Conservation (phyloP, 495 filamentous ascomycete species). For the Halenospora varia region DNA sequence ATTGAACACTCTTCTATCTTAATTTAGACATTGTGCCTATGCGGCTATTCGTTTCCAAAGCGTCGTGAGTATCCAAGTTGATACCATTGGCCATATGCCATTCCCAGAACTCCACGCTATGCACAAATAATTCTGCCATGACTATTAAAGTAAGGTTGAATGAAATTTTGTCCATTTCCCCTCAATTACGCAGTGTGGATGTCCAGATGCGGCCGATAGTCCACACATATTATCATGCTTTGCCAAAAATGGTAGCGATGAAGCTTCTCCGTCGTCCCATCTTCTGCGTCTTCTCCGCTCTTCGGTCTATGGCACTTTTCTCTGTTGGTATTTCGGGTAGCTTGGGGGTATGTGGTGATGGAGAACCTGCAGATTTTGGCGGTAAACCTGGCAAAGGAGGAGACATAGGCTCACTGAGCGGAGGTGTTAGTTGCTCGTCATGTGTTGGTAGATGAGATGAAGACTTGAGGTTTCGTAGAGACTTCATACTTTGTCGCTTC, state of each 20-base stretch:
- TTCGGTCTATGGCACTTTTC: slow-evolving; percentile 25
- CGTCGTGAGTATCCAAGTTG: neutral
- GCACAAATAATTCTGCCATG: neutral
- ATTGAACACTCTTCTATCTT: neutral
- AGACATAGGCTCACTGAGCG: slow-evolving; percentile 17
- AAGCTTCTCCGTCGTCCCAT: slow-evolving; percentile 47
- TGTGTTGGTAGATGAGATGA: slow-evolving; percentile 8
- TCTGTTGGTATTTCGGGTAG: slow-evolving; percentile 28
- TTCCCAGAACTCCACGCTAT: slow-evolving; percentile 5
- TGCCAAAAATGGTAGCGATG: slow-evolving; percentile 41
- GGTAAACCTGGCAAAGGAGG: slow-evolving; percentile 19
- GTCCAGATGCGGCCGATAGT: too few species aligned
- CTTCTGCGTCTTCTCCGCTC: slow-evolving; percentile 34
- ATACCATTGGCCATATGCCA: neutral
- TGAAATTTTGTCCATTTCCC: too few species aligned
- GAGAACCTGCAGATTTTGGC: neutral
- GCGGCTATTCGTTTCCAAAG: neutral
- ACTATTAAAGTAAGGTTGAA: too few species aligned
- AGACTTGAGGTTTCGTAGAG: slow-evolving; percentile 10
- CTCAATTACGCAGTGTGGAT: too few species aligned
- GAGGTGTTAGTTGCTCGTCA: slow-evolving; percentile 21
- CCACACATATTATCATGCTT: slow-evolving; percentile 7
- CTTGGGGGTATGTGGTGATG: slow-evolving; percentile 1
- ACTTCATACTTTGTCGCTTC: slow-evolving; percentile 33
- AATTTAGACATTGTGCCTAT: neutral